Percentiles rank a stretch among this genome's conserved stretches.
These are phyloP conservation scores for Plasmopara viticola DNA, from an alignment of 352 stramenopile species.

Conservation along the genomic window DNA sequence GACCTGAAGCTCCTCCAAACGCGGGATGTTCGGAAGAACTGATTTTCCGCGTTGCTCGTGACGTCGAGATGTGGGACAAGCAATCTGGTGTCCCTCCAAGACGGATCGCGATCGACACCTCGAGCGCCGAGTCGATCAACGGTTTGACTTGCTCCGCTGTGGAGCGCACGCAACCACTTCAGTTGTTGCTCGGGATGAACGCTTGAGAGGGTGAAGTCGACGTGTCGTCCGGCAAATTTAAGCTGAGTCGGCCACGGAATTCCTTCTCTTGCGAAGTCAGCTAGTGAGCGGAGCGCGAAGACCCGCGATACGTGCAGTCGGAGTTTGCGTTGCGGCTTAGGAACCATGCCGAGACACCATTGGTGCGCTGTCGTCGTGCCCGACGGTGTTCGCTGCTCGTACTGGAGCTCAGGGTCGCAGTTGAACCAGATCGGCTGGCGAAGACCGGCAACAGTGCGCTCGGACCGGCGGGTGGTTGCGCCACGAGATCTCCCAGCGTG, in stretches of 20 bases:
- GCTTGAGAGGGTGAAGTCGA: not conserved
- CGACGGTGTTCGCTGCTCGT: not conserved
- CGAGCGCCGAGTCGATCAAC: no score
- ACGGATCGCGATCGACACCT: no score
- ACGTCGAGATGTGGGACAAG: no score
- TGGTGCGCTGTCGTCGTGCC: no score
- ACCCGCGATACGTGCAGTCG: not conserved
- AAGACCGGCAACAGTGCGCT: not conserved
- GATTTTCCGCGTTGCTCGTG: no score
- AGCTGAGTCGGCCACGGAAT: not conserved
- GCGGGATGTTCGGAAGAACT: no score
- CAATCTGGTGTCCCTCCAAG: no score
- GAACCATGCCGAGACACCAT: not conserved
- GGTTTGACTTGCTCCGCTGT: not conserved
- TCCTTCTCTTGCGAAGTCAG: constrained; percentile 1
- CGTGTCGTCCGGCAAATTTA: not conserved
- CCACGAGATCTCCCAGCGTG: no score
- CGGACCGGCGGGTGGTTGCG: no score
- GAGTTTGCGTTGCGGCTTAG: not conserved
- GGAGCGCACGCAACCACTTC: not conserved
- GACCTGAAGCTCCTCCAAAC: no score
- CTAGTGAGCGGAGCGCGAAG: not conserved
- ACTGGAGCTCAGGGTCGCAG: not conserved
- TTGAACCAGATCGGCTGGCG: not conserved
- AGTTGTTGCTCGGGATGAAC: not conserved